Base-by-base conservation (phyloP, 768 basidiomycete species). In the Phaffia australis region DNA sequence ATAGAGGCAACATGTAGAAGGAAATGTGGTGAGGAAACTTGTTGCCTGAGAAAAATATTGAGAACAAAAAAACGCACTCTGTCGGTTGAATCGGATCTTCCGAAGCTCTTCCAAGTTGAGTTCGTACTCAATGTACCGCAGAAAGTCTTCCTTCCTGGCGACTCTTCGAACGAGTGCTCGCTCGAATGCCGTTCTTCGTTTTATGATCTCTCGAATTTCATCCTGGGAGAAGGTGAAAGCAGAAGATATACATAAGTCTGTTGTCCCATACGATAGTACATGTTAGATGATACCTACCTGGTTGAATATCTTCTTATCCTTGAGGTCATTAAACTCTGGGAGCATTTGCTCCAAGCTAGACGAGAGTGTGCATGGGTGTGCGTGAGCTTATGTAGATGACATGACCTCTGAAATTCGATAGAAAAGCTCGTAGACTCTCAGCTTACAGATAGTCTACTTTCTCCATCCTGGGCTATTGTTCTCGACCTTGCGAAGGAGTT, bases 241-340 rank as follows among this genome's bases (percentile, higher is more conserved):
- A 69, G 63, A 9, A 51, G 51, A 25, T 56, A 56, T 42, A 49
- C 27, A 25, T 16, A 50, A 19, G 29, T 3, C 47, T 27, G 42
- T 7, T 25, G 46, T 23, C 30, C 25, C n/a, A 15, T 4, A 50
- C 6, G 56, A n/a, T 9, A 18, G 50, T 58, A 9, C 35, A 49
- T 19, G 15, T 3, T 29, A 51, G 55, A 35, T 15, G 49, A 19
- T 63, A 32, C 83, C 75, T 73, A 88, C 87, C 77, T 84, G 80
- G 0, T 87, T 86, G 75, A 97, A 94, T 50, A 95, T 77, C 70
- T 82, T 83, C 77, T 88, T 90, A 71, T 90, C 83, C 68, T 87
- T 84, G 15, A 94, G 80, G 77, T 93, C 90, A 77, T 89, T 92
- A 75, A 94, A 86, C 85, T 95, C 92, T 56, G 85, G 83, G 83